Base-by-base conservation (phyloP, 1,284 basidiomycete species). In the Austroboletus novae-zelandiae region DNA sequence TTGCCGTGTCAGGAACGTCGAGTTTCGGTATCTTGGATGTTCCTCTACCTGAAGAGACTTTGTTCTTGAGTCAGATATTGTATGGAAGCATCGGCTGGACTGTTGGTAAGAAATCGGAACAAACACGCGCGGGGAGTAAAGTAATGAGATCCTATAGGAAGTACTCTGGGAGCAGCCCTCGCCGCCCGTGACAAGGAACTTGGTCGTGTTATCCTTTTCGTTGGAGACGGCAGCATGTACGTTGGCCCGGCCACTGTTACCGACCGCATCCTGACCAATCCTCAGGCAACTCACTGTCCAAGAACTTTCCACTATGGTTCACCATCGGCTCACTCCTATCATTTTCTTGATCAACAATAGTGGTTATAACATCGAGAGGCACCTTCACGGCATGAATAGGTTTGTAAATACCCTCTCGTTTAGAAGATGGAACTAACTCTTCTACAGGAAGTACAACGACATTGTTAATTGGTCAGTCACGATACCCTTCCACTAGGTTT, bases 71-170 rank as follows among this genome's bases (percentile, higher is more conserved):
- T 53, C 94, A 95, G 70, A 80, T 94, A 37, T 69, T 94, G 5
- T 94, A 89, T 83, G 91, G 91, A 35, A 86, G 83, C 48, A 96
- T 95, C 58, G 93, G 93, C 1, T 95, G 86, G 85, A 83, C 87
- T 15, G 84, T 89, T 39, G 93, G 91, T 66, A 71, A 64, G 73
- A n/a, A 17, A 1, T 4, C 7, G 13, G 18, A 45, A 20, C 13
- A 14, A n/a, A 29, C 9, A 69, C 7, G 47, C 60, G 1, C 56
- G 63, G 9, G 5, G 7, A 17, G 10, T 23, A 9, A 32, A 14
- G 5, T 43, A 64, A 67, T 32, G 30, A 45, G 32, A 17, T 48
- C n/a, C n/a, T 9, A 11, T 45, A 74, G 78, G 77, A 9, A 76
- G 76, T 36, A 78, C 81, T 4, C 75, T 93, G 1, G 92, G 92